These are phyloP conservation scores for Xylaria hypoxylon DNA, from an alignment of 2,329 filamentous ascomycete species.

Conservation along the genomic window DNA sequence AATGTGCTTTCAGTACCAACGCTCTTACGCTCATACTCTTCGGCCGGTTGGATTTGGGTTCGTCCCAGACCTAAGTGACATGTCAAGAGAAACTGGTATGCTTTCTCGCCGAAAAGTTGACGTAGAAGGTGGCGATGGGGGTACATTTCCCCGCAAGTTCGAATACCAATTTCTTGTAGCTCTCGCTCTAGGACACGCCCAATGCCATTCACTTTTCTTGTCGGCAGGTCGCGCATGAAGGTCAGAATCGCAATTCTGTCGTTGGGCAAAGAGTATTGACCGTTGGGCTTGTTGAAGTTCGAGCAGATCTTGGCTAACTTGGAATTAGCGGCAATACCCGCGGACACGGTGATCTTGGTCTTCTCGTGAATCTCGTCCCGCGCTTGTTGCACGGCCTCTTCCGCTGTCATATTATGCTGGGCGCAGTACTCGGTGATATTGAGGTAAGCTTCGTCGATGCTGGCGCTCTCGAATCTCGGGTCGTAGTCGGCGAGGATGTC, in stretches of 20 bases:
- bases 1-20: slow-evolving; percentile 96
- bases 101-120: slow-evolving; percentile 90
- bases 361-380: slow-evolving; percentile 79
- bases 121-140: slow-evolving; percentile 77
- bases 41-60: slow-evolving; percentile 85
- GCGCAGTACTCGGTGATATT: slow-evolving; percentile 91
- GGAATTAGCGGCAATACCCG: slow-evolving; percentile 92
- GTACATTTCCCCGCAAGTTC: slow-evolving; percentile 90
- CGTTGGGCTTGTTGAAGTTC: slow-evolving; percentile 96
- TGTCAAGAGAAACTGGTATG: slow-evolving; percentile 85
- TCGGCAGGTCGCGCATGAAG: slow-evolving; percentile 87
- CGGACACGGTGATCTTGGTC: slow-evolving; percentile 88
- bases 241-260: slow-evolving; percentile 80
- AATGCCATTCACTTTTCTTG: slow-evolving; percentile 94
- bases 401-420: slow-evolving; percentile 74
- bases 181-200: slow-evolving; percentile 94
- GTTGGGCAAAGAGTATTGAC: slow-evolving; percentile 81
- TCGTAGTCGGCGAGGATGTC: slow-evolving; percentile 89
- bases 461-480: slow-evolving; percentile 89
- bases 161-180: slow-evolving; percentile 85
- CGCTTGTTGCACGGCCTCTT: slow-evolving; percentile 81
- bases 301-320: slow-evolving; percentile 95
- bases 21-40: slow-evolving; percentile 91
- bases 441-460: slow-evolving; percentile 95
- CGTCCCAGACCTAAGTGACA: slow-evolving; percentile 88